Conservation (phyloP, 2,329 filamentous ascomycete species). For the Neonectria neomacrospora region DNA sequence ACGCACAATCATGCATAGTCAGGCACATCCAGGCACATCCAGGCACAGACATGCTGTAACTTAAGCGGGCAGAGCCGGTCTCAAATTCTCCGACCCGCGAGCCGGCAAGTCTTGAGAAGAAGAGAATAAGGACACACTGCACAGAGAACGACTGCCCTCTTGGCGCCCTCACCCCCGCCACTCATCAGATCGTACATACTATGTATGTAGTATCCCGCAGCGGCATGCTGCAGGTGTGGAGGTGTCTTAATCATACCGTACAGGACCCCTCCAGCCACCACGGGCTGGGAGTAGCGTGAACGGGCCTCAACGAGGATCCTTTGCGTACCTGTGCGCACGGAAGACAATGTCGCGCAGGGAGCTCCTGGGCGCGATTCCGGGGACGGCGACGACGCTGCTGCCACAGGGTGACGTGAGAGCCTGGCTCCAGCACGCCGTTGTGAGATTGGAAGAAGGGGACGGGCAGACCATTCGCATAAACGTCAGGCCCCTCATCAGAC, state of each 20-base stretch:
- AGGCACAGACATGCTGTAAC: conserved; percentile 17
- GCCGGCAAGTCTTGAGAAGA: conserved; percentile 6
- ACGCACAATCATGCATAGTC: conserved; percentile 19
- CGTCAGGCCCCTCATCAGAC: conserved; percentile 1
- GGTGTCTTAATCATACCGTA: conserved; percentile 5
- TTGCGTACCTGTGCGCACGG: conserved; percentile 36
- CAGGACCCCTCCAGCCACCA: conserved; percentile 13
- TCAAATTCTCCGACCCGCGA: conserved; percentile 6
- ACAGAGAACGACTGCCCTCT: not conserved
- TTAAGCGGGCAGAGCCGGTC: conserved; percentile 8
- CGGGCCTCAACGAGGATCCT: conserved; percentile 32
- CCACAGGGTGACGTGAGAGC: conserved; percentile 36
- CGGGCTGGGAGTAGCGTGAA: conserved; percentile 22
- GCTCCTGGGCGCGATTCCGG: conserved; percentile 30
- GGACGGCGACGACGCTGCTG: conserved; percentile 32
- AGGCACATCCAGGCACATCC: conserved; percentile 10
- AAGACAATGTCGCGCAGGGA: conserved; percentile 41
- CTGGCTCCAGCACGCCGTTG: not conserved
- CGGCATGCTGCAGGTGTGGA: conserved; percentile 1
- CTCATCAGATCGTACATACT: not conserved
- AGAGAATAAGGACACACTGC: not conserved
- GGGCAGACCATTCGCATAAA: conserved; percentile 18
- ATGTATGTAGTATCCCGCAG: not conserved
- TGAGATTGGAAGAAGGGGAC: conserved; percentile 15
- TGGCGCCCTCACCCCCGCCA: conserved; percentile 10